Evolutionary conservation across 2,329 filamentous ascomycete genomes (phyloP).

Genomic region (Chrysoporthe puriensis): DNA sequence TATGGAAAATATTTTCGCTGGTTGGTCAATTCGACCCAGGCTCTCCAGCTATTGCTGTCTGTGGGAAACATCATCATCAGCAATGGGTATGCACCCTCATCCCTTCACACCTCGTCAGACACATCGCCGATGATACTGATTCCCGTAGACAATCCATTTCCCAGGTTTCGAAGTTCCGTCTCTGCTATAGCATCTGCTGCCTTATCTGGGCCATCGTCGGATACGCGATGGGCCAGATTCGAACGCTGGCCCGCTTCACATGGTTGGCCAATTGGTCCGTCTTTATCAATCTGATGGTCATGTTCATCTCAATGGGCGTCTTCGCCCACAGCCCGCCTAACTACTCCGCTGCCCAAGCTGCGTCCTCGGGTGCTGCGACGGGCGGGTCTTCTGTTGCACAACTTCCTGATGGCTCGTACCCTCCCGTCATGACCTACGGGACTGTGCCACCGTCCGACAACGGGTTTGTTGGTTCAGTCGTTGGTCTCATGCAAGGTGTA

Average conservation of each 20-base stretch:
- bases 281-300: conserved; percentile 56
- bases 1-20: conserved; percentile 49
- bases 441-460: conserved; percentile 44
- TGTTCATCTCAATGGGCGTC: conserved; percentile 58
- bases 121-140: background rate
- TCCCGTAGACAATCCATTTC: conserved; percentile 49
- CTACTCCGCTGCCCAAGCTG: conserved; percentile 40
- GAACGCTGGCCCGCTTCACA: conserved; percentile 55
- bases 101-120: background rate
- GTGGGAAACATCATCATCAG: conserved; percentile 54
- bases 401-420: conserved; percentile 37
- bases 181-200: conserved; percentile 56
- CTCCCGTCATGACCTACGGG: conserved; percentile 42
- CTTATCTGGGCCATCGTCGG: conserved; percentile 53
- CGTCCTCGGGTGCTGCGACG: conserved; percentile 35
- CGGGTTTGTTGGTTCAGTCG: conserved; percentile 48
- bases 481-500: conserved; percentile 55
- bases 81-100: conserved; percentile 38
- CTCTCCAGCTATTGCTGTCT: conserved; percentile 50
- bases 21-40: conserved; percentile 50
- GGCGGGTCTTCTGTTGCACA: conserved; percentile 35
- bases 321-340: conserved; percentile 52
- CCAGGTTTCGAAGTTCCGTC: conserved; percentile 50
- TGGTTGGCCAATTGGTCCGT: conserved; percentile 58
- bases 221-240: conserved; percentile 56